phyloP scores from a whole-genome alignment of 2,329 filamentous ascomycete genomes.

The Fusarium odoratissimum region DNA sequence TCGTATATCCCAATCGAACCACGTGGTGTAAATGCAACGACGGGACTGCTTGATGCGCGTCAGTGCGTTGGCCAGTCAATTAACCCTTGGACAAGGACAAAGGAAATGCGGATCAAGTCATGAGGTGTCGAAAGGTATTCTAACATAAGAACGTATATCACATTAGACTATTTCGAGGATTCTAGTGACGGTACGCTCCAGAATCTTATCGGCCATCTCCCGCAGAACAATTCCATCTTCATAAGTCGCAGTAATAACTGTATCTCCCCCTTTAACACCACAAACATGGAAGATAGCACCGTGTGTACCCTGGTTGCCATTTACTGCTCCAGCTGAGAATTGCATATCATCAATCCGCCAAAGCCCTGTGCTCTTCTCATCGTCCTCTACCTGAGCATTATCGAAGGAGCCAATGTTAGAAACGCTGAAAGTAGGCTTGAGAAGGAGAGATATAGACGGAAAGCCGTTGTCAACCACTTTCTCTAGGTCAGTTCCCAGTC shows the following conservation, averaged over 20 bases:
- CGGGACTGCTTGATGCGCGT: too few relatives aligned
- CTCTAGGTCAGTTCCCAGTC: constrained; percentile 9
- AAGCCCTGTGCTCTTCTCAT: neutral
- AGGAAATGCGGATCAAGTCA: neutral
- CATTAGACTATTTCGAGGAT: neutral
- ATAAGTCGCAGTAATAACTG: constrained; percentile 20
- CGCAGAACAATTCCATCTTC: constrained; percentile 15
- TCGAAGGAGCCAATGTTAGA: constrained; percentile 18
- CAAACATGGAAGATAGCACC: constrained; percentile 6
- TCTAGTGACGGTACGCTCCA: neutral
- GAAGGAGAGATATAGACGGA: constrained; percentile 11
- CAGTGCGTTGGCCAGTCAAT: too few relatives aligned
- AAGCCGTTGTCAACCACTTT: constrained; percentile 6
- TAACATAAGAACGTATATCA: accelerated
- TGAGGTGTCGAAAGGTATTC: accelerated
- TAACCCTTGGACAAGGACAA: too few relatives aligned
- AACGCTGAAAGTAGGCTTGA: constrained; percentile 22
- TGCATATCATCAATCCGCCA: constrained; percentile 33
- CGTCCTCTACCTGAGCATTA: neutral
- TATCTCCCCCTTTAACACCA: constrained; percentile 23
- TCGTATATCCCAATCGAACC: too few relatives aligned
- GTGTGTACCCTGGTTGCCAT: constrained; percentile 15
- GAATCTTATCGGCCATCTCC: neutral
- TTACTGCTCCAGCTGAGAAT: constrained; percentile 25
- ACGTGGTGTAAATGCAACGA: too few relatives aligned